phyloP scores from a whole-genome alignment of 2,329 filamentous ascomycete species.

The Aspergillus nomiae region DNA sequence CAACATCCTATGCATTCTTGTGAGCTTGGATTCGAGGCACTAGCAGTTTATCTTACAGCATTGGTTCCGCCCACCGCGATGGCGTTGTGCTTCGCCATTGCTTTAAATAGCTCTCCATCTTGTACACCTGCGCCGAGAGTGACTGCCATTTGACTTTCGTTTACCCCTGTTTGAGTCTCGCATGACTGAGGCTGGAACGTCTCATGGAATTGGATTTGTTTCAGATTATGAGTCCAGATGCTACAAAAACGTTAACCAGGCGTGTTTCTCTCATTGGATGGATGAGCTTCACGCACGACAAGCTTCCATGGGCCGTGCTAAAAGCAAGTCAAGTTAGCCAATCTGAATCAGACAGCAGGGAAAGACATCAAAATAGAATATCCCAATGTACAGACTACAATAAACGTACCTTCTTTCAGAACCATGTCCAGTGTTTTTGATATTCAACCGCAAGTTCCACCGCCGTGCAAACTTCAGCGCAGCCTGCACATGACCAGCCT shows the following conservation, averaged over 20 bases:
- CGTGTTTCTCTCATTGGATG: too few relatives aligned
- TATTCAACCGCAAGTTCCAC: conserved; percentile 38
- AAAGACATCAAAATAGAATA: too few relatives aligned
- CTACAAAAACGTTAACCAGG: conserved; percentile 23
- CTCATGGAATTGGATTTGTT: conserved; percentile 32
- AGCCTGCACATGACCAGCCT: conserved; percentile 26
- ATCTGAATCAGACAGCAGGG: too few relatives aligned
- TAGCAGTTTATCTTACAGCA: neutral
- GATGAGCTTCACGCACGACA: conserved; percentile 11
- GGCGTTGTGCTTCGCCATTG: conserved; percentile 5
- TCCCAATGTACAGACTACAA: too few relatives aligned
- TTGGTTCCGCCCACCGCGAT: conserved; percentile 10
- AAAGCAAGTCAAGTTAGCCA: neutral
- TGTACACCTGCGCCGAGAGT: conserved; percentile 13
- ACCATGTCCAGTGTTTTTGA: conserved; percentile 60
- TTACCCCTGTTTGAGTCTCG: neutral
- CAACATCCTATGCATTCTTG: conserved; percentile 2
- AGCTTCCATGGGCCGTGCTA: neutral
- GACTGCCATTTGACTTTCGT: neutral
- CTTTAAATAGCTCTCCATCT: conserved; percentile 8
- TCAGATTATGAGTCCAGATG: conserved; percentile 48
- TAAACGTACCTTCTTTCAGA: conserved; percentile 20
- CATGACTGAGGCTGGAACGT: conserved; percentile 12
- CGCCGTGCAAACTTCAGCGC: conserved; percentile 23
- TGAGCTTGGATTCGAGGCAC: neutral